Conservation (phyloP, 202 grass and related monocot genomes). For the Panicum hallii region DNA sequence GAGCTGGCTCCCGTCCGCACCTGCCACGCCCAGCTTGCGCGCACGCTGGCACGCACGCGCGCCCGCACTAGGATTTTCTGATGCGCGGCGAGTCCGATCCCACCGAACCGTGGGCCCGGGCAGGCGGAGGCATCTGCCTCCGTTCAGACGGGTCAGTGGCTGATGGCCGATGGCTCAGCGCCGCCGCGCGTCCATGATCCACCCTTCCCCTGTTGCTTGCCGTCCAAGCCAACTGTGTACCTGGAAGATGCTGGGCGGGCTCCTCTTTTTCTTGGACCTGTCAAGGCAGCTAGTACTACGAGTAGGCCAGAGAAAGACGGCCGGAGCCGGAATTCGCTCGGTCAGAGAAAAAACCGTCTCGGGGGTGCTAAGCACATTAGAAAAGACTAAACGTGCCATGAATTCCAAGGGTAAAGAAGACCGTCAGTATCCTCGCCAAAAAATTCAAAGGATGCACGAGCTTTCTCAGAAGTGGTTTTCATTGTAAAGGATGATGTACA, state of each 20-base stretch:
- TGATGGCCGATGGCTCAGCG: background rate
- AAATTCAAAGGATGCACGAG: background rate
- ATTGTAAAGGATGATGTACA: background rate
- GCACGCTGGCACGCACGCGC: background rate
- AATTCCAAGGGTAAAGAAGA: background rate
- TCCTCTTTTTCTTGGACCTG: background rate
- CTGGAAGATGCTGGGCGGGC: background rate
- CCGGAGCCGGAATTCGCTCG: background rate
- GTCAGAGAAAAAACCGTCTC: background rate
- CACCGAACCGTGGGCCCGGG: conserved; percentile 35
- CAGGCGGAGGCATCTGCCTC: background rate
- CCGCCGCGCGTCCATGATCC: background rate
- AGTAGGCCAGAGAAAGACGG: background rate
- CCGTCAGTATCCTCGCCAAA: background rate
- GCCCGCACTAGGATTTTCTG: background rate
- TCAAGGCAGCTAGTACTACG: background rate
- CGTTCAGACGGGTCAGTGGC: conserved; percentile 24
- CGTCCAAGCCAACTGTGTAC: conserved; percentile 32
- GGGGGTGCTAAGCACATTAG: background rate
- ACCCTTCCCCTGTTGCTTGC: conserved; percentile 14
- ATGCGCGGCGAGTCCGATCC: conserved; percentile 6
- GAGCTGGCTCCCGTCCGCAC: conserved; percentile 3
- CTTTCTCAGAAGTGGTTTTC: background rate
- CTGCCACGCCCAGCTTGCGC: background rate
- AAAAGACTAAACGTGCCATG: background rate